Evolutionary conservation across 257 asterid genomes (phyloP).

Genomic region (Paulownia fortunei): DNA sequence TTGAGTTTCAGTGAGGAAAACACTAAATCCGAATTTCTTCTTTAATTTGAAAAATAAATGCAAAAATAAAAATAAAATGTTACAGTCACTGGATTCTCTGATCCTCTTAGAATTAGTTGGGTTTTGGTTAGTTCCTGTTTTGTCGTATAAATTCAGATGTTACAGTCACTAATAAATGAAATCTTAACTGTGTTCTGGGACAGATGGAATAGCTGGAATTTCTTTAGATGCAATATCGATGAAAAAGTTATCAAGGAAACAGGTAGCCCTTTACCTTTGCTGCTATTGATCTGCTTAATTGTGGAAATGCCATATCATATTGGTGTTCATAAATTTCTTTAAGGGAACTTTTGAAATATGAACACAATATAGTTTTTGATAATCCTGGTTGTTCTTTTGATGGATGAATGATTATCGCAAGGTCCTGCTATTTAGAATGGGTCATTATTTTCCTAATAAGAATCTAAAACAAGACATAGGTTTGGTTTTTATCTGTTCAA

Average conservation of each 20-base stretch:
- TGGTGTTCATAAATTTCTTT: background rate
- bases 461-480: background rate
- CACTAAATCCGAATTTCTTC: background rate
- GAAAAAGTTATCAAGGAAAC: constrained; percentile 76
- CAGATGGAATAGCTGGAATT: constrained; percentile 94
- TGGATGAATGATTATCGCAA: background rate
- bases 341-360: background rate
- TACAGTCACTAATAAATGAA: background rate
- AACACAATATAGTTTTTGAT: background rate
- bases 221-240: constrained; percentile 67
- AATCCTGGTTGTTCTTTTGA: background rate
- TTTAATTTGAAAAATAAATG: background rate
- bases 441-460: background rate
- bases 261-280: constrained; percentile 43
- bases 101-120: background rate
- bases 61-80: background rate
- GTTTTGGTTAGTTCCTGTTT: background rate
- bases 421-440: background rate
- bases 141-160: background rate
- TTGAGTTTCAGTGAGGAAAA: background rate
- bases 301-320: too few relatives aligned
- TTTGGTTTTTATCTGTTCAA: too few relatives aligned
- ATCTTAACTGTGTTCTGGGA: background rate
- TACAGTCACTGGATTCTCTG: background rate
- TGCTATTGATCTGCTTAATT: background rate